Base-by-base conservation (phyloP, 768 basidiomycete species). In the Mycena olivaceomarginata region DNA sequence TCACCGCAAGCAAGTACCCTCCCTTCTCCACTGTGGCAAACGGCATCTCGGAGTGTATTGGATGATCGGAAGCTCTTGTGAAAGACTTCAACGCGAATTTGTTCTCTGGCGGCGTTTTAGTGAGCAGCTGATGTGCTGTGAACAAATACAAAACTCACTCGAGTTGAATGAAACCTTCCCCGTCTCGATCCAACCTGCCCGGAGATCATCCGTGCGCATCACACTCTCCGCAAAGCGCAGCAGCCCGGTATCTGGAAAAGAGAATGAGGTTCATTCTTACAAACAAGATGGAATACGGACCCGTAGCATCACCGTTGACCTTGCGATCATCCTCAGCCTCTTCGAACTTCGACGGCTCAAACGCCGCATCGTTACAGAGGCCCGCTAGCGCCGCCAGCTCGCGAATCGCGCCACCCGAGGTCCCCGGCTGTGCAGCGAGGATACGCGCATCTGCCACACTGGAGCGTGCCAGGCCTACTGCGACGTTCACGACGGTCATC, bases 301-400 rank as follows among this genome's bases (percentile, higher is more conserved):
- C 90, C 2, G 92, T 93, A 3, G 92, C 91, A 80, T 93, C 92
- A 4, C 92, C 93, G 59, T 88, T 89, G 51, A 90, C 80, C 8
- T 75, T 77, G 11, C 81, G 81, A 15, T 83, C 80, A 53, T 83
- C 82, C 22, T 73, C 70, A 5, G 80, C 70, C 46, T 85, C 82
- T 69, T 83, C 82, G 5, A 73, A 51, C 10, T 84, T 80, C 1
- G 80, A 78, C 6, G 81, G 77, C 53, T 89, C 87, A 67, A 91
- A 90, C 0, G 79, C 80, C 0, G 91, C 91, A 1, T 89, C 87
- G 74, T 92, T 92, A 79, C 92, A 92, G 11, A 92, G 83, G 0
- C 83, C 87, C 45, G 90, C 88, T 22, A 91, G 82, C 1, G 89
- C 83, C 2, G 85, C 86, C 6, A 88, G 76, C 68, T 86, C 82